Evolutionary conservation across 1,284 basidiomycete genomes (phyloP).

Genomic region (Cutaneotrichosporon sp.): DNA sequence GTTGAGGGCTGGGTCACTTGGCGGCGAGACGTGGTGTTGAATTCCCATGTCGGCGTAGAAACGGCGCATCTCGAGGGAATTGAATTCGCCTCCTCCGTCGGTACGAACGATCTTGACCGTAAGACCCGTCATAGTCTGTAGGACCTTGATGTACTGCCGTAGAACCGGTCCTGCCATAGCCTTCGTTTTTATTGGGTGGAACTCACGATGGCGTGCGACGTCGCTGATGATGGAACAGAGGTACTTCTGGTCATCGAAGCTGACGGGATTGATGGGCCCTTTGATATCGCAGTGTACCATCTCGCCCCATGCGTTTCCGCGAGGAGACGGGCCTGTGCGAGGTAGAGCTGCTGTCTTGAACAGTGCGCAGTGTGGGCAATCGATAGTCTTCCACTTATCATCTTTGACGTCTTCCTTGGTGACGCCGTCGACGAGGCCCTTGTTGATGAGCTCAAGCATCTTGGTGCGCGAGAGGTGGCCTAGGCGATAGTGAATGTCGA

Average conservation of each 20-base stretch:
- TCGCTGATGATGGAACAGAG: slow-evolving; percentile 6
- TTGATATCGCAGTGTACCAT: slow-evolving; percentile 14
- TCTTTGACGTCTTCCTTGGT: neutral
- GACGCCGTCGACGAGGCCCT: neutral
- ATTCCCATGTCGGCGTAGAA: slow-evolving; percentile 9
- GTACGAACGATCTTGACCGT: slow-evolving; percentile 8
- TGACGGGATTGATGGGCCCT: neutral
- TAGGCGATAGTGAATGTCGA: slow-evolving; percentile 1
- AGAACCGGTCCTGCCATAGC: neutral
- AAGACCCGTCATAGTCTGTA: neutral
- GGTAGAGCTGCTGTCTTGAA: neutral
- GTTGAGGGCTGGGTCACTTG: slow-evolving; percentile 38
- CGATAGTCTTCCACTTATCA: neutral
- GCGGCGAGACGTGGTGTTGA: slow-evolving; percentile 6
- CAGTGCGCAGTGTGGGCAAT: neutral
- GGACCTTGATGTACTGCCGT: neutral
- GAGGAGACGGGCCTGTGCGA: neutral
- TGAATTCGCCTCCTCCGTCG: slow-evolving; percentile 13
- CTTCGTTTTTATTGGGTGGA: neutral
- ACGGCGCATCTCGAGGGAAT: neutral
- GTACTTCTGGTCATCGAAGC: neutral
- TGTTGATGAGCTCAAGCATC: neutral
- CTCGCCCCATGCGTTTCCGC: slow-evolving; percentile 4
- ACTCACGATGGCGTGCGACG: neutral
- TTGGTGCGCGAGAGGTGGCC: slow-evolving; percentile 2